A percentile compares a stretch with the other conserved stretches of the same genome.
Conservation (phyloP, 257 asterid species). For the Ilex aquifolium region DNA sequence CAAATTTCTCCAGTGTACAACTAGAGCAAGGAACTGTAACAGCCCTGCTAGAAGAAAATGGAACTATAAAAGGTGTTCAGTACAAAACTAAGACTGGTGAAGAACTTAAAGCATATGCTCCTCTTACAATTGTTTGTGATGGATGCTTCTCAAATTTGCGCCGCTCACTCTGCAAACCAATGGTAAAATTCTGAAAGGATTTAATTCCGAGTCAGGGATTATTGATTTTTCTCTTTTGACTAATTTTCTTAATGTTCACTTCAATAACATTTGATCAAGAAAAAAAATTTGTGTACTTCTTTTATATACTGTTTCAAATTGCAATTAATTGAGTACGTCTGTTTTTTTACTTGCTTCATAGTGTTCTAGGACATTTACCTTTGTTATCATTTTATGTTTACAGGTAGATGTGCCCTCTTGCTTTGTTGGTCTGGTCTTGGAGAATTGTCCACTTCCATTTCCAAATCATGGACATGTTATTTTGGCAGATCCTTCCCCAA, state of each 20-base stretch:
- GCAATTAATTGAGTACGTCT: not conserved
- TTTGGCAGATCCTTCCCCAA: slow-evolving; percentile 49
- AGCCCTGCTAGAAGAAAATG: slow-evolving; percentile 45
- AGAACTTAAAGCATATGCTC: slow-evolving; percentile 36
- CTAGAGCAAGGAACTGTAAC: slow-evolving; percentile 55
- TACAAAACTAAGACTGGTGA: slow-evolving; percentile 34
- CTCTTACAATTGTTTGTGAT: slow-evolving; percentile 47
- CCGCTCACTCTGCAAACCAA: slow-evolving; percentile 41
- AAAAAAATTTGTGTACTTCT: too few relatives aligned
- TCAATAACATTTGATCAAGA: too few relatives aligned
- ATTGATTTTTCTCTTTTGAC: too few relatives aligned
- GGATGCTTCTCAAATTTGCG: slow-evolving; percentile 61
- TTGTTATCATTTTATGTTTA: not conserved
- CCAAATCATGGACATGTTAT: slow-evolving; percentile 49
- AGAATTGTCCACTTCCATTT: slow-evolving; percentile 43
- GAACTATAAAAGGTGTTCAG: slow-evolving; percentile 40
- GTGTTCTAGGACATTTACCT: not conserved
- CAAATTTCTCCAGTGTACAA: slow-evolving; percentile 25
- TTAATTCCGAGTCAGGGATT: not conserved
- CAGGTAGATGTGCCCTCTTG: slow-evolving; percentile 49
- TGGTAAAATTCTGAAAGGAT: slow-evolving; percentile 20
- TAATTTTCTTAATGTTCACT: too few relatives aligned
- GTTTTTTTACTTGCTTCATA: not conserved
- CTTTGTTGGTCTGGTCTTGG: slow-evolving; percentile 43
- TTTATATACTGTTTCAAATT: too few relatives aligned